These are phyloP conservation scores for Akanthomyces uredinophilus DNA, from an alignment of 2,329 filamentous ascomycete genomes.

Conservation along the genomic window DNA sequence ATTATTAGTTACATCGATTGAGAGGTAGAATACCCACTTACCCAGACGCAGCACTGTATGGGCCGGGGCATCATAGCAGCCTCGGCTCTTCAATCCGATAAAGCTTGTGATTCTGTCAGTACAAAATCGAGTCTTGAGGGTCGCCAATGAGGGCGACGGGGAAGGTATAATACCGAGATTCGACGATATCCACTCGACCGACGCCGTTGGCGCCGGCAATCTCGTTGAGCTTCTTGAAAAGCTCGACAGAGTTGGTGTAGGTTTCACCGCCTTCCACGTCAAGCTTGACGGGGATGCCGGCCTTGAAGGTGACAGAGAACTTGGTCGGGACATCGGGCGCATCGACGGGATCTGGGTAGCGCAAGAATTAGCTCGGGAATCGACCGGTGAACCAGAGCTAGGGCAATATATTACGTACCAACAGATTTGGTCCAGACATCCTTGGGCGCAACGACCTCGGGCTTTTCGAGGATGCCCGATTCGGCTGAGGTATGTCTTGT, in stretches of 20 bases:
- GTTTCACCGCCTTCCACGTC: slow-evolving; percentile 49
- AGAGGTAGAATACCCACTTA: not conserved
- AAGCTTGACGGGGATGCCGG: slow-evolving; percentile 63
- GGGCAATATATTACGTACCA: slow-evolving; percentile 18
- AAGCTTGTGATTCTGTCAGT: slow-evolving; percentile 18
- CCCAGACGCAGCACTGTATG: slow-evolving; percentile 19
- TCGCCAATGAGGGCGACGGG: not conserved
- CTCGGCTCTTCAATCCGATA: slow-evolving; percentile 34
- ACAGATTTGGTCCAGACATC: slow-evolving; percentile 67
- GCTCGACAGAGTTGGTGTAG: slow-evolving; percentile 53
- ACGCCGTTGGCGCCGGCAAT: slow-evolving; percentile 62
- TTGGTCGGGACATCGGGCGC: slow-evolving; percentile 60
- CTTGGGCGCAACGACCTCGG: slow-evolving; percentile 53
- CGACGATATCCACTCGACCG: slow-evolving; percentile 56
- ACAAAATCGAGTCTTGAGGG: not conserved
- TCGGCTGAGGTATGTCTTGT: slow-evolving; percentile 56
- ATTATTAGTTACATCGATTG: not conserved
- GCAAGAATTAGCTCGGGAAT: slow-evolving; percentile 17
- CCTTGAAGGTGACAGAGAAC: slow-evolving; percentile 61
- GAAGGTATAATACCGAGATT: slow-evolving; percentile 31
- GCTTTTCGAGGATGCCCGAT: slow-evolving; percentile 63
- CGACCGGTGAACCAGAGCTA: not conserved
- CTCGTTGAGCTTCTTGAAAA: slow-evolving; percentile 60
- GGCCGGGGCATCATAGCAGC: slow-evolving; percentile 51
- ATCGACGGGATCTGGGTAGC: slow-evolving; percentile 51